Conservation (phyloP, 2,329 filamentous ascomycete genomes). For the Penicillium thymicola region DNA sequence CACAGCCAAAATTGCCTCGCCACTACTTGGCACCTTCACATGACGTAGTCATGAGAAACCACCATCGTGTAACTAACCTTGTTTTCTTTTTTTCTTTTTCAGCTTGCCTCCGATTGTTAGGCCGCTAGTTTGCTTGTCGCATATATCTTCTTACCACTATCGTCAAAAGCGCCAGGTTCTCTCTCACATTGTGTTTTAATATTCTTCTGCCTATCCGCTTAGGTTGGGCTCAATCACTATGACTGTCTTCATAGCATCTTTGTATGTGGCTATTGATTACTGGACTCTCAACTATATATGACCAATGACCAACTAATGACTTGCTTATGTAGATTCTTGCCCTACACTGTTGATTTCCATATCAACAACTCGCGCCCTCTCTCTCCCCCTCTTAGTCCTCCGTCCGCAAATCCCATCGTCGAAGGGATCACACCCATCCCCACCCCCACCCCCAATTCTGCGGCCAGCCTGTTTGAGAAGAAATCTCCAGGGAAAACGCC, state of each 20-base stretch:
- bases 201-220: slow-evolving; percentile 7
- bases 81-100: slow-evolving; percentile 1
- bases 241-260: slow-evolving; percentile 59
- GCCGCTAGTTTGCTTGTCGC: not conserved
- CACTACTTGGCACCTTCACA: slow-evolving; percentile 22
- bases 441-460: slow-evolving; percentile 22
- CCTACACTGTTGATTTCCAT: slow-evolving; percentile 87
- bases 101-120: slow-evolving; percentile 1
- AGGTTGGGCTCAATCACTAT: slow-evolving; percentile 37
- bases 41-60: slow-evolving; percentile 36
- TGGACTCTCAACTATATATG: not conserved
- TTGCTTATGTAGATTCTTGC: slow-evolving; percentile 67
- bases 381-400: slow-evolving; percentile 42
- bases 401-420: slow-evolving; percentile 23
- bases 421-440: slow-evolving; percentile 25
- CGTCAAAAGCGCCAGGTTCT: not conserved
- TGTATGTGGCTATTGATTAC: slow-evolving; percentile 45
- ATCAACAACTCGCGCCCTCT: slow-evolving; percentile 46
- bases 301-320: slow-evolving; percentile 14
- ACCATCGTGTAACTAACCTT: slow-evolving; percentile 17
- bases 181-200: not conserved
- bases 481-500: slow-evolving; percentile 20
- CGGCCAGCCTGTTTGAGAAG: slow-evolving; percentile 37
- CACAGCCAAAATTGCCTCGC: slow-evolving; percentile 3
- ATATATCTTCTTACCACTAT: not conserved